These are phyloP conservation scores for Colletotrichum costaricense DNA, from an alignment of 2,329 filamentous ascomycete genomes.

Conservation along the genomic window DNA sequence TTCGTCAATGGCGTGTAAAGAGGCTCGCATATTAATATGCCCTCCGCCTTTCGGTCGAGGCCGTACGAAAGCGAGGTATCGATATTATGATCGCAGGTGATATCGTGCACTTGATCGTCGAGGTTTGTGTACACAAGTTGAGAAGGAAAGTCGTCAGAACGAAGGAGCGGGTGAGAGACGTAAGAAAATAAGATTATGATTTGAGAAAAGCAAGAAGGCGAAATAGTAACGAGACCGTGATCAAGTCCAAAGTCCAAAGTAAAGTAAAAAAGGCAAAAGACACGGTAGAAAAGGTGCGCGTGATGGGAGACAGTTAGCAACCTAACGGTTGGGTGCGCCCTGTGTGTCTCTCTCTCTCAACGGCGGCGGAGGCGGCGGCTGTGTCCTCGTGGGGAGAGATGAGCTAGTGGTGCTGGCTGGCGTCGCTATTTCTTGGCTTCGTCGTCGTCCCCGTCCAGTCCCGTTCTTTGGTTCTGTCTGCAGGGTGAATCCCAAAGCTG, in stretches of 20 bases:
- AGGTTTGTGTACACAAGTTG: not conserved
- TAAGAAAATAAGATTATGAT: not conserved
- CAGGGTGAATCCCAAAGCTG: not conserved
- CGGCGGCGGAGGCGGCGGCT: conserved; percentile 31
- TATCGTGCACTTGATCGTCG: not conserved
- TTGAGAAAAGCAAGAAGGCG: not conserved
- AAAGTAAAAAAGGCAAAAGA: not conserved
- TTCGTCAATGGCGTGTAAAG: conserved; percentile 23
- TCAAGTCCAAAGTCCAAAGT: not conserved
- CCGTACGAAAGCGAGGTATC: conserved; percentile 9
- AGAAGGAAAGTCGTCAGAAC: not conserved
- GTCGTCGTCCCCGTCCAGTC: not conserved
- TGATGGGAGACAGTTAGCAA: conserved; percentile 20
- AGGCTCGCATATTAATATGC: conserved; percentile 35
- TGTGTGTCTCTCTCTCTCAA: conserved; percentile 20
- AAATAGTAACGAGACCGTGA: not conserved
- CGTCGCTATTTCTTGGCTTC: not conserved
- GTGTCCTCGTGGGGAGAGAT: conserved; percentile 28
- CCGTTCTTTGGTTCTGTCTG: not conserved
- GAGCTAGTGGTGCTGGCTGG: conserved; percentile 22
- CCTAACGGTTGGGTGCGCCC: conserved; percentile 17
- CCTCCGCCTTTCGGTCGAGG: conserved; percentile 21
- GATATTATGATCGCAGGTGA: conserved; percentile 22
- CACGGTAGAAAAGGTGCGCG: conserved; percentile 25
- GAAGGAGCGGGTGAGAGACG: conserved; percentile 3